Evolutionary conservation across 1,139 yeast genomes (phyloP).

Genomic region (Pichia sp.): DNA sequence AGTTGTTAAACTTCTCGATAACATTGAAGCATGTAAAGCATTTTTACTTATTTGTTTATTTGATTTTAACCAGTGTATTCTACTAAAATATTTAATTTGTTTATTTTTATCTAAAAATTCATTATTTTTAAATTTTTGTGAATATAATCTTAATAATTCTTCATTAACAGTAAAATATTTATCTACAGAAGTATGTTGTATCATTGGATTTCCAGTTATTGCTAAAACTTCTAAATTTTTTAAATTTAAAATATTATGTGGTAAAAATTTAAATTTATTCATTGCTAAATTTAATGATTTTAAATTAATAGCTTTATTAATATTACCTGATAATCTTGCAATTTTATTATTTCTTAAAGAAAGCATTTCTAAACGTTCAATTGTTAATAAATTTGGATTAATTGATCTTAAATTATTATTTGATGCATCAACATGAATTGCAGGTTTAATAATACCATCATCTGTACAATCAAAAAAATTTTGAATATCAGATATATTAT

Average conservation of each 20-base stretch:
- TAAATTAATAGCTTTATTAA: constrained; percentile 39
- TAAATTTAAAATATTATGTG: constrained; percentile 47
- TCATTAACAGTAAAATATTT: constrained; percentile 10
- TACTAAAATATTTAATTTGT: constrained; percentile 22
- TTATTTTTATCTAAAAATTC: constrained; percentile 14
- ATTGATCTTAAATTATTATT: constrained; percentile 44
- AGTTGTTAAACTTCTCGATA: constrained; percentile 27
- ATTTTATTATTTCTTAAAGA: constrained; percentile 49
- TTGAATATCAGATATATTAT: constrained; percentile 48
- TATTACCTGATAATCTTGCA: constrained; percentile 45
- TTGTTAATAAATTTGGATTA: constrained; percentile 47
- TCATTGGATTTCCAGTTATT: constrained; percentile 40
- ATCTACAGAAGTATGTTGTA: constrained; percentile 9
- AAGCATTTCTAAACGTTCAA: constrained; percentile 46
- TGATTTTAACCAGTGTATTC: constrained; percentile 25
- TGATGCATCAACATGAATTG: constrained; percentile 44
- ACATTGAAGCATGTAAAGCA: constrained; percentile 20
- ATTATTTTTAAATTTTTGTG: neutral
- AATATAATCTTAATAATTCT: constrained; percentile 9
- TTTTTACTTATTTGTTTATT: constrained; percentile 20
- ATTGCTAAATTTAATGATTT: constrained; percentile 46
- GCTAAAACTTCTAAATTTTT: constrained; percentile 40
- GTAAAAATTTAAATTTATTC: constrained; percentile 47
- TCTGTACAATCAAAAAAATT: constrained; percentile 37
- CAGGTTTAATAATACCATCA: constrained; percentile 33